Base-by-base conservation (phyloP, 768 basidiomycete species). In the Fistulinella prunicolor region DNA sequence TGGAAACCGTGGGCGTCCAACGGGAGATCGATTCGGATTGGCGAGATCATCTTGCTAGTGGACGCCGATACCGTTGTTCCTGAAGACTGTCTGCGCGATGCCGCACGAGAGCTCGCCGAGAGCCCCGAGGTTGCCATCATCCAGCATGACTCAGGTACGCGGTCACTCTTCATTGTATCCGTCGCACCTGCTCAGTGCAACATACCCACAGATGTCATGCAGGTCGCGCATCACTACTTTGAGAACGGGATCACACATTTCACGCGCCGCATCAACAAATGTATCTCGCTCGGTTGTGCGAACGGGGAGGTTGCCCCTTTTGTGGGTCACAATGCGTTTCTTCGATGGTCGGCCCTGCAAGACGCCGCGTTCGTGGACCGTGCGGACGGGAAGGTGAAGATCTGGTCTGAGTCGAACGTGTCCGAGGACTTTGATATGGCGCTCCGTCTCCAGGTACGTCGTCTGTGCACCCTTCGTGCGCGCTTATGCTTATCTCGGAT, bases 221-320 rank as follows among this genome's bases (percentile, higher is more conserved):
- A 94, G 66, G 90, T 92, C 45, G 89, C 89, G 0, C 71, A 86
- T 62, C 86, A 92, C 65, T 94, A 88, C 68, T 94, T 94, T 59
- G 92, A 95, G 63, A 92, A 93, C 54, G 89, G 88, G 10, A 89
- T 94, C 55, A 81, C 93, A 6, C 83, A 88, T 61, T 94, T 95
- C 67, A 94, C 93, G 6, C 81, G 84, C 9, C 79, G 90, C 14
- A 91, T 94, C 70, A 92, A 94, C 69, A 82, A 82, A 64, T 81
- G 78, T 58, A 91, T 91, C 43, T 89, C 87, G 0, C 75, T 90
- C 70, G 81, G 81, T 7, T 83, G 81, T 58, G 80, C 88, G 0
- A 91, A 90, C 56, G 88, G 89, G 13, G 87, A 90, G 60, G 77
- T 89, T 0, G 65, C 65, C 3, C 89, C 89, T 4, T 91, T 91